A percentile compares a stretch with the other conserved stretches of the same genome.
These are phyloP conservation scores for Glebionis coronaria DNA, from an alignment of 129 eudicot genomes.

Conservation along the genomic window DNA sequence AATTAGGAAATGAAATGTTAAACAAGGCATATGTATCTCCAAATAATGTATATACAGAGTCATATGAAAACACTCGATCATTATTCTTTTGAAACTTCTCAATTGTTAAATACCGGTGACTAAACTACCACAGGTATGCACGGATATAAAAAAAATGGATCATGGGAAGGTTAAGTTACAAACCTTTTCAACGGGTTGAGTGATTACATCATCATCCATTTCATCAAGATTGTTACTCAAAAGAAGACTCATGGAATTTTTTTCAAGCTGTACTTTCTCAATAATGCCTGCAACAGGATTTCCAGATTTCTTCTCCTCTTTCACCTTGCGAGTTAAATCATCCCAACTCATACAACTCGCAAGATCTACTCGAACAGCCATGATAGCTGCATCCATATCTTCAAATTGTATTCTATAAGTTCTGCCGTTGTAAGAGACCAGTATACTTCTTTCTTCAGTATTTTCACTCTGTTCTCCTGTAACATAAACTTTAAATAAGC, in stretches of 20 bases:
- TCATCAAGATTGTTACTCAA: too few relatives aligned
- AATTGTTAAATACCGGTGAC: constrained; percentile 12
- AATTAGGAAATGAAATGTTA: neutral
- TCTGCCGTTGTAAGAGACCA: constrained; percentile 77
- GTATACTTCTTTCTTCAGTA: constrained; percentile 82
- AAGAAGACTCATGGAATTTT: constrained; percentile 81
- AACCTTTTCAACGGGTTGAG: constrained; percentile 94
- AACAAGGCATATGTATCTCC: too few relatives aligned
- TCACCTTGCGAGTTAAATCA: too few relatives aligned
- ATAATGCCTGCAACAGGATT: too few relatives aligned
- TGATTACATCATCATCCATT: constrained; percentile 93
- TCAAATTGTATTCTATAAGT: constrained; percentile 88
- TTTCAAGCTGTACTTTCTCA: constrained; percentile 81
- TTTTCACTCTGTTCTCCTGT: constrained; percentile 88
- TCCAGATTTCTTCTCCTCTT: too few relatives aligned
- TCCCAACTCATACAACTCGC: constrained; percentile 98
- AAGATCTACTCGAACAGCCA: constrained; percentile 90
- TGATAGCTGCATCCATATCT: constrained; percentile 92
- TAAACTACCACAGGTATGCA: too few relatives aligned
- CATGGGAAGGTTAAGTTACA: constrained; percentile 6
- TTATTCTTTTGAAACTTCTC: neutral
- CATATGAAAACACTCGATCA: constrained; percentile 1
- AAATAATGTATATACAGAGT: neutral
- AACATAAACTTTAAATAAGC: too few relatives aligned
- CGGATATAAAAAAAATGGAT: neutral